Percentiles rank a stretch among this genome's conserved stretches.
These are phyloP conservation scores for Puccinellia tenuiflora DNA, from an alignment of 176 grass and related monocot species.

Conservation along the genomic window DNA sequence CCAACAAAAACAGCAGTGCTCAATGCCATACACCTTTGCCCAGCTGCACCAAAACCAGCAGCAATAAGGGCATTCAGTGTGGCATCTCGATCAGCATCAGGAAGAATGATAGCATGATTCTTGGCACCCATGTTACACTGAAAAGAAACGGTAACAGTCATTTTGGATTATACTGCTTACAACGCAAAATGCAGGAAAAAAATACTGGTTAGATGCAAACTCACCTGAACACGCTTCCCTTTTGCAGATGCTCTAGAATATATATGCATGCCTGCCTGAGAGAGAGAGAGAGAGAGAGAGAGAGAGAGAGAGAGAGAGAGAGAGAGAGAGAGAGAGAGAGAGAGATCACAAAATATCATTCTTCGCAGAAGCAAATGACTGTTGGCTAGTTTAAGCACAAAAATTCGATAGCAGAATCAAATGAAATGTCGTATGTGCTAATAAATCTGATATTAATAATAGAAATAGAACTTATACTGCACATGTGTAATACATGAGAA, in stretches of 20 bases:
- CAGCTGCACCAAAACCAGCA: slow-evolving; percentile 97
- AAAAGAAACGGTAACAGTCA: slow-evolving; percentile 15
- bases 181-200: slow-evolving; percentile 2
- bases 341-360: slow-evolving; percentile 8
- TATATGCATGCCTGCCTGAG: slow-evolving; percentile 98
- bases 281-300: neutral
- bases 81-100: slow-evolving; percentile 81
- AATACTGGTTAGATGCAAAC: neutral
- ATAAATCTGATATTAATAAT: neutral
- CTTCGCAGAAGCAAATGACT: neutral
- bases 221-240: slow-evolving; percentile 96
- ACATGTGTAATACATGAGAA: neutral
- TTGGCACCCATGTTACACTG: slow-evolving; percentile 99
- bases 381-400: neutral
- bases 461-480: neutral
- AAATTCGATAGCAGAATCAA: neutral
- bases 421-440: neutral
- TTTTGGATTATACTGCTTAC: slow-evolving; percentile 4
- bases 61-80: slow-evolving; percentile 83
- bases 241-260: slow-evolving; percentile 85
- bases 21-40: slow-evolving; percentile 98
- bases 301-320: slow-evolving; percentile 16
- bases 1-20: slow-evolving; percentile 96
- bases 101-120: slow-evolving; percentile 93
- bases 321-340: neutral